Evolutionary conservation across 768 basidiomycete genomes (phyloP), one percentile per base, ranked within the genome.

Genomic region (Russula sp.): DNA sequence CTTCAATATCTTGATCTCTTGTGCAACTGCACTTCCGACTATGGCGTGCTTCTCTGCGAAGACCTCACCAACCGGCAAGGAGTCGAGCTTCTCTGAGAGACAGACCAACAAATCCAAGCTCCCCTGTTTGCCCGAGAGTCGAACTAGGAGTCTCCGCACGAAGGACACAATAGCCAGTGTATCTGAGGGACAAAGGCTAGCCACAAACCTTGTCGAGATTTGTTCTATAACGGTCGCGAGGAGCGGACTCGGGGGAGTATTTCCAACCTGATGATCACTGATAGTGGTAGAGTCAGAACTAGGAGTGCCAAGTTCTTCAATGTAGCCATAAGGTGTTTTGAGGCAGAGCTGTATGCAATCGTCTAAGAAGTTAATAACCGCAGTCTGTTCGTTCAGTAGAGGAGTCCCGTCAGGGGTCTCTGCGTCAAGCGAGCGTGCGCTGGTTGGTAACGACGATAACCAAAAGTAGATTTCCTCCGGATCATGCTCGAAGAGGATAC

Each of bases 181-280:
- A 64, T 89, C 87, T 1, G 86, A 84, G 2, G 86, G 77, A 0
- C 79, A 72, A 20, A 82, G 73, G 22, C 78, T 77, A 45, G 78
- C 80, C n/a, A 73, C 72, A n/a, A 86, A 70, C 72, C 89, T 92
- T 1, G 87, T 87, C 6, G 76, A 71, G 20, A 91, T 73, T 69
- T 95, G 91, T 69, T 97, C 94, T 5, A 94, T 67, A 16, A 92
- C 75, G 0, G 91, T 86, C 79, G 89, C 84, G 4, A 97, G 73
- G 14, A 98, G 78, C 0, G 94, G 91, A 66, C 89, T 92, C 4
- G 86, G 82, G 40, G 74, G 11, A 66, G 62, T 20, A 78, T 77
- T 18, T 73, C 68, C n/a, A 58, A 68, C 11, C 60, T 55, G 47
- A 66, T 59, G 8, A 40, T 20, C 34, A 40, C 64, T 16, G 60